phyloP scores from a whole-genome alignment of 2,329 filamentous ascomycete genomes.

The Claviceps spartinae region DNA sequence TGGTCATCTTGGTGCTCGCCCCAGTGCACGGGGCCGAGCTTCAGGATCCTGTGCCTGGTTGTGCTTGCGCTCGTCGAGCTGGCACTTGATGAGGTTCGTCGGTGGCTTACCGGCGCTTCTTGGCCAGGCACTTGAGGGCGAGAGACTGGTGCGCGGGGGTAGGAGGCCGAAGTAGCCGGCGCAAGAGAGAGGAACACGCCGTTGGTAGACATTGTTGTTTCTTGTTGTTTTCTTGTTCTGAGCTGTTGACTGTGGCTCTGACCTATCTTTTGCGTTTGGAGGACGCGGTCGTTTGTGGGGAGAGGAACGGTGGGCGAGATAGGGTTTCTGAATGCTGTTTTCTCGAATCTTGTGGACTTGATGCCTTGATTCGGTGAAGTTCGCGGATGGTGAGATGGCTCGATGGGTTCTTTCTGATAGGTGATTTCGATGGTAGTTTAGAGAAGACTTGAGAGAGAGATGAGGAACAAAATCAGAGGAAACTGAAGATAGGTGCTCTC shows the following conservation, averaged over 20 bases:
- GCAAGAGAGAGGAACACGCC: conserved; percentile 40
- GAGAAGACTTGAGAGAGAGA: no score
- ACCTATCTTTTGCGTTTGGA: background rate
- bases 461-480: no score
- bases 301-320: background rate
- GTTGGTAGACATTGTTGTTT: conserved; percentile 7
- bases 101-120: conserved; percentile 13
- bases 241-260: no score
- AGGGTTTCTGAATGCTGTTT: no score
- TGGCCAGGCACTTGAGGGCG: conserved; percentile 7
- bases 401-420: no score
- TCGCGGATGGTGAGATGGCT: no score
- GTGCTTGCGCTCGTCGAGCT: conserved; percentile 30
- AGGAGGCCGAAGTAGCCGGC: conserved; percentile 43
- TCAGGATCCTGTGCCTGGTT: conserved; percentile 39
- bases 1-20: conserved; percentile 44
- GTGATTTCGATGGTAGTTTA: no score
- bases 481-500: no score
- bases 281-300: background rate
- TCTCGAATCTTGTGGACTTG: no score
- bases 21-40: conserved; percentile 51
- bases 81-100: conserved; percentile 38
- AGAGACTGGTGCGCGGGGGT: conserved; percentile 30
- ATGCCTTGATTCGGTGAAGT: no score
- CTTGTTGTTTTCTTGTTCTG: background rate